Base-by-base conservation (phyloP, 23 red algal species). In the Gracilaria vermiculophylla region DNA sequence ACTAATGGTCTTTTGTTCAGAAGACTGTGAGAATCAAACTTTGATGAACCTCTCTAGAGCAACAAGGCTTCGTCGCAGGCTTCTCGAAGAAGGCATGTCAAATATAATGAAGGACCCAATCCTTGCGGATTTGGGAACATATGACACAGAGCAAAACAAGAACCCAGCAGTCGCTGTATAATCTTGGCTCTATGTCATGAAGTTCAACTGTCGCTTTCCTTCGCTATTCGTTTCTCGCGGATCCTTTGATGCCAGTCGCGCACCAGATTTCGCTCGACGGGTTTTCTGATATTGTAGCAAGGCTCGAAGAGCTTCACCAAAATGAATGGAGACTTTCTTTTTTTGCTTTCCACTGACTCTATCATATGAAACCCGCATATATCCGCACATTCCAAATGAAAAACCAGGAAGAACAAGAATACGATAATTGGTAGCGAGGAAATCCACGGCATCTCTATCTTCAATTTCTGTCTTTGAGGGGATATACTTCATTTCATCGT, bases 351-450 rank as follows among this genome's bases (percentile, higher is more conserved):
- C 40, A 24, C 5, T n/a, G 33, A 84, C 24, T 27, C 23, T 53
- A 19, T 58, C 80, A 49, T 84, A 69, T 5, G 37, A 84, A 42
- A 69, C 80, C 1, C 80, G 56, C 10, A 84, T 52, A 23, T 83
- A 66, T 20, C 80, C 80, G 39, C 57, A 53, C 80, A 84, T 84
- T 52, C 80, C 80, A 52, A 69, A 84, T 12, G 61, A 51, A 41
- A 57, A 51, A 31, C 80, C 80, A 31, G 78, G 78, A 5, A 61
- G 19, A 13, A 60, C 54, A 8, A 84, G 62, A 45, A 48, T 17
- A 25, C 23, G 56, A 69, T 52, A 84, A 20, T 45, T 39, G 19
- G 45, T 67, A 24, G 62, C 80, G 12, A 84, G 80, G 52, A 69
- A 84, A 25, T 65, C 29, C 49, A 84, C 58, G 1, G 62, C 53